A percentile compares a stretch with the other conserved stretches of the same genome.
Conservation (phyloP, 768 basidiomycete species). For the Mrakia frigida region DNA sequence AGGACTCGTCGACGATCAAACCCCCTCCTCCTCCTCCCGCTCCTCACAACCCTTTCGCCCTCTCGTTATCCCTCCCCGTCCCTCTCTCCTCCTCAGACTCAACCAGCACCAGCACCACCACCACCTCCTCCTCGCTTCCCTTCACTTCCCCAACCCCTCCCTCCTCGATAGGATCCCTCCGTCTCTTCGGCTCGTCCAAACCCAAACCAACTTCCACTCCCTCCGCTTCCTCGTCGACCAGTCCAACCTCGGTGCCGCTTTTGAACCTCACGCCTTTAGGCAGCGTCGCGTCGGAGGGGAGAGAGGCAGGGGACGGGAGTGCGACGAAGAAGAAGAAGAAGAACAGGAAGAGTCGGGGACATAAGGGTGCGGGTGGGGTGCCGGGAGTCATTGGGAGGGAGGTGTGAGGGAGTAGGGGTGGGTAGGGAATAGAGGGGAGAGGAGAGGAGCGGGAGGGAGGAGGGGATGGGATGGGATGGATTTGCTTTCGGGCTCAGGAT, state of each 20-base stretch:
- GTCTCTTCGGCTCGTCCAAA: not conserved
- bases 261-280: slow-evolving; percentile 5
- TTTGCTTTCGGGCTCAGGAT: no score
- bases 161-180: not conserved
- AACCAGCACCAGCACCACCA: not conserved
- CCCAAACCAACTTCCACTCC: not conserved
- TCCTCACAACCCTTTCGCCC: slow-evolving; percentile 6
- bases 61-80: not conserved
- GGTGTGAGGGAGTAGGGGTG: no score
- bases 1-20: not conserved
- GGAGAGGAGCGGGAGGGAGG: no score
- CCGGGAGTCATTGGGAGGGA: no score
- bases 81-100: not conserved
- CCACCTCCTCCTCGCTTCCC: not conserved
- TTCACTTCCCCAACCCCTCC: not conserved
- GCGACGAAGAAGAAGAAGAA: slow-evolving; percentile 17
- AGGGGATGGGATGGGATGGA: no score
- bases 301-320: not conserved
- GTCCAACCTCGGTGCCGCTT: not conserved
- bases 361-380: not conserved
- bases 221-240: not conserved
- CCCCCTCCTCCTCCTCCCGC: not conserved
- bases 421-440: no score
- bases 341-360: slow-evolving; percentile 8
- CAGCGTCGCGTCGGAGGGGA: not conserved